Conservation (phyloP, 78 protist species). For the Dictyostelium citrinum region DNA sequence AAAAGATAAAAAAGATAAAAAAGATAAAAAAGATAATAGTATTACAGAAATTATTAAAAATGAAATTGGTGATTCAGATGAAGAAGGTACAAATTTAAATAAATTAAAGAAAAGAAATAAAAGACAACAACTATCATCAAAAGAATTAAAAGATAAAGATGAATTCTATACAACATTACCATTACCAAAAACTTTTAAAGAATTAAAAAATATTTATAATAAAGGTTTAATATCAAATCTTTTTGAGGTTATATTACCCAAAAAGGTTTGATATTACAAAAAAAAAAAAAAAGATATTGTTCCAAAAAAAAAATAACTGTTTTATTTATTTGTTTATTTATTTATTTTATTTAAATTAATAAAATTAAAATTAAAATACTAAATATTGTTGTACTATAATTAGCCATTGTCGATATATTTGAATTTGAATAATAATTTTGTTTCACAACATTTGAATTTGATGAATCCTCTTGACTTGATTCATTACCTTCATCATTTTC, state of each 20-base stretch:
- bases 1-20: background rate
- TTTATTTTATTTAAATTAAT: background rate
- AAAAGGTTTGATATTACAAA: background rate
- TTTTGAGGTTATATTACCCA: slow-evolving; percentile 20
- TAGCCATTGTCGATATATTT: background rate
- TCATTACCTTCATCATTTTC: background rate
- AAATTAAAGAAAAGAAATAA: background rate
- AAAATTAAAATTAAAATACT: background rate
- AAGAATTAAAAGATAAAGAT: background rate
- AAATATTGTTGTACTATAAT: background rate
- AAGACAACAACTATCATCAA: background rate
- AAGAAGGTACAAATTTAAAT: background rate
- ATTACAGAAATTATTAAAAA: background rate
- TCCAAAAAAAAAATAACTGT: too few relatives aligned
- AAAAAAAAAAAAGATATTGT: too few relatives aligned
- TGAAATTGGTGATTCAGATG: background rate
- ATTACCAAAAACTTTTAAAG: slow-evolving; percentile 30
- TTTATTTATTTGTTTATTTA: background rate
- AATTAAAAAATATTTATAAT: slow-evolving; percentile 44
- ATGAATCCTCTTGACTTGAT: background rate
- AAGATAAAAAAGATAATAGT: background rate
- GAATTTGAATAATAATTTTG: background rate
- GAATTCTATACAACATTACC: slow-evolving; percentile 2
- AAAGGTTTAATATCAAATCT: background rate
- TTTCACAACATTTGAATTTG: background rate